A percentile compares a stretch with the other conserved stretches of the same genome.
Evolutionary conservation across 768 basidiomycete species (phyloP).

Genomic region (Flagelloscypha sp.): DNA sequence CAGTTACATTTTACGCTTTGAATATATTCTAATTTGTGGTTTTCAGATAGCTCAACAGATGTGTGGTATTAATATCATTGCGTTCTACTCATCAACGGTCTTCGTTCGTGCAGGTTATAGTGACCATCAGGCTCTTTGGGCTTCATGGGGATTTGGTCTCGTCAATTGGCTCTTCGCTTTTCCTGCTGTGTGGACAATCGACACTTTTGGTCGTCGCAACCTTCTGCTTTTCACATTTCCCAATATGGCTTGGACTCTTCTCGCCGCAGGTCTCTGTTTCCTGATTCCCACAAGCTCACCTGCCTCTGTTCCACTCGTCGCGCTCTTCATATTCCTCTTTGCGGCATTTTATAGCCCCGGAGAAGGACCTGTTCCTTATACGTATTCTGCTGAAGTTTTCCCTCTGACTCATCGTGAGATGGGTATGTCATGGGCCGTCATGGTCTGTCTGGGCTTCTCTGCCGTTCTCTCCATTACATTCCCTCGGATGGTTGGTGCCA

Average conservation of each 20-base stretch:
- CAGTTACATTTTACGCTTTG: constrained; percentile 27
- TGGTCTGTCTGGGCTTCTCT: constrained; percentile 44
- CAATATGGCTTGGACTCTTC: constrained; percentile 67
- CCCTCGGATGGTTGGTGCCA: constrained; percentile 44
- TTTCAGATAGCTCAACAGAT: constrained; percentile 75
- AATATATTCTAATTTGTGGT: constrained; percentile 44
- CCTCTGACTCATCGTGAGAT: constrained; percentile 74
- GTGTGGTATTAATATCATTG: constrained; percentile 72
- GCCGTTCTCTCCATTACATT: constrained; percentile 50
- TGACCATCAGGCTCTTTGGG: constrained; percentile 47
- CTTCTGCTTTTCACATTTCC: constrained; percentile 75
- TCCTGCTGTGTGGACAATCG: constrained; percentile 62
- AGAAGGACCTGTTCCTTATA: constrained; percentile 86
- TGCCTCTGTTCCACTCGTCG: constrained; percentile 34
- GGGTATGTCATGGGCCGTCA: constrained; percentile 47
- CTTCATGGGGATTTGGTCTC: constrained; percentile 59
- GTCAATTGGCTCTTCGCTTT: constrained; percentile 61
- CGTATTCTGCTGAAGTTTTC: constrained; percentile 89
- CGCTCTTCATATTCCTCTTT: constrained; percentile 28
- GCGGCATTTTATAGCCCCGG: constrained; percentile 70
- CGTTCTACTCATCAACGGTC: constrained; percentile 77
- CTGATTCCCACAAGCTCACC: constrained; percentile 28
- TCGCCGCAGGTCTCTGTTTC: constrained; percentile 72
- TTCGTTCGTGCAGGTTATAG: constrained; percentile 55
- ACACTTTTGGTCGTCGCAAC: constrained; percentile 72